Conservation (phyloP, 805 yeast species). For the Groenewaldozyma tartarivorans region DNA sequence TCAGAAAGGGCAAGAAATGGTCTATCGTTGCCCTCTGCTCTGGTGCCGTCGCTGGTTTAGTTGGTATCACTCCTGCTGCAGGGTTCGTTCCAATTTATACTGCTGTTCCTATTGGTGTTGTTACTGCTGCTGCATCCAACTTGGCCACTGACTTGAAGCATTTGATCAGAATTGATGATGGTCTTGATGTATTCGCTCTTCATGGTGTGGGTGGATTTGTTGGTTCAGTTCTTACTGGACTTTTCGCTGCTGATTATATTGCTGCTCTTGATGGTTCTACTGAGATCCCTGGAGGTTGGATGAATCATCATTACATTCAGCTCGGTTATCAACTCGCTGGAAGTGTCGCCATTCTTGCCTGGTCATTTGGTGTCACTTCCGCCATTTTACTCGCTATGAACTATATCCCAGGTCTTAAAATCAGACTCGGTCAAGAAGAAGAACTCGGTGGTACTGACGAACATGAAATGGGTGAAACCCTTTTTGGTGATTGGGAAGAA, state of each 20-base stretch:
- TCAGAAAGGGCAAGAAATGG: slow-evolving; percentile 83
- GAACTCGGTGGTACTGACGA: slow-evolving; percentile 84
- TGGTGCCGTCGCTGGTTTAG: slow-evolving; percentile 89
- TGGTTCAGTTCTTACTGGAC: slow-evolving; percentile 79
- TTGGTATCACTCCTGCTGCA: slow-evolving; percentile 94
- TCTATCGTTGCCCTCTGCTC: slow-evolving; percentile 88
- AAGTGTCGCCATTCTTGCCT: slow-evolving; percentile 56
- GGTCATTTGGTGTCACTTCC: slow-evolving; percentile 74
- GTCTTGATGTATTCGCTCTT: slow-evolving; percentile 87
- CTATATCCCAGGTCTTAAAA: slow-evolving; percentile 69
- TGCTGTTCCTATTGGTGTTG: slow-evolving; percentile 72
- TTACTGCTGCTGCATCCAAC: slow-evolving; percentile 73
- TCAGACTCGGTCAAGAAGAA: slow-evolving; percentile 83
- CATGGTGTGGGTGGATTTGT: slow-evolving; percentile 91
- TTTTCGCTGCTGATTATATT: slow-evolving; percentile 90
- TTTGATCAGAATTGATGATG: slow-evolving; percentile 75
- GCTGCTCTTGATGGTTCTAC: slow-evolving; percentile 67
- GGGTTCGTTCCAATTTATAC: slow-evolving; percentile 92
- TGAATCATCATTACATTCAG: slow-evolving; percentile 81
- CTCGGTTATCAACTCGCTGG: slow-evolving; percentile 93
- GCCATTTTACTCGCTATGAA: slow-evolving; percentile 63
- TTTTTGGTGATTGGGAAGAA: background rate
- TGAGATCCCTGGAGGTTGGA: slow-evolving; percentile 80
- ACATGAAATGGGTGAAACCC: slow-evolving; percentile 74
- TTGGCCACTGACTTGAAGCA: slow-evolving; percentile 75